phyloP scores from a whole-genome alignment of 345 rosid genomes.

The Eucalyptus paniculata region DNA sequence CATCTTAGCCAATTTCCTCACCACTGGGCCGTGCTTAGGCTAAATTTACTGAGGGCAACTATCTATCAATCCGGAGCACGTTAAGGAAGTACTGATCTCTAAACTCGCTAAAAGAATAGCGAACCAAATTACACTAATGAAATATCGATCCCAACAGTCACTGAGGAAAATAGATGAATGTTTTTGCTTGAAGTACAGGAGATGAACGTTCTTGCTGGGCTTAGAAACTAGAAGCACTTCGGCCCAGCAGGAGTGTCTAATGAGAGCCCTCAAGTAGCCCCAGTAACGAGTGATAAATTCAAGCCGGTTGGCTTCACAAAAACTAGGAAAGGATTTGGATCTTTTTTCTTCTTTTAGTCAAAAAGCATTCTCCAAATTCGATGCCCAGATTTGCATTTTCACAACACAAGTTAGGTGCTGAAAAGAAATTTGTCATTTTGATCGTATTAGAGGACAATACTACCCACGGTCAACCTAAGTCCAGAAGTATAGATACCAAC shows the following conservation, averaged over 20 bases:
- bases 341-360: not conserved
- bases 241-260: not conserved
- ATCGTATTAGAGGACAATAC: too few species aligned
- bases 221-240: not conserved
- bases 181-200: not conserved
- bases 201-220: not conserved
- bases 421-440: too few species aligned
- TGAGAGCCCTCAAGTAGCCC: not conserved
- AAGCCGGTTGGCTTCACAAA: not conserved
- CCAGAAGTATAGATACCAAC: too few species aligned
- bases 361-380: not conserved
- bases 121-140: too few species aligned
- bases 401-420: too few species aligned
- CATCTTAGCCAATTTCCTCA: not conserved
- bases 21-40: accelerated
- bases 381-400: too few species aligned
- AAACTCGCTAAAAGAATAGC: too few species aligned
- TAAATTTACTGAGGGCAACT: not conserved
- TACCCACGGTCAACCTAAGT: too few species aligned
- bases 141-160: too few species aligned
- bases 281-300: not conserved
- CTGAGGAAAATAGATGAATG: too few species aligned
- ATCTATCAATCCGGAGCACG: not conserved
- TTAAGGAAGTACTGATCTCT: too few species aligned
- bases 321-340: not conserved